These are phyloP conservation scores for Anisodus acutangulus DNA, from an alignment of 257 asterid genomes.

Conservation along the genomic window DNA sequence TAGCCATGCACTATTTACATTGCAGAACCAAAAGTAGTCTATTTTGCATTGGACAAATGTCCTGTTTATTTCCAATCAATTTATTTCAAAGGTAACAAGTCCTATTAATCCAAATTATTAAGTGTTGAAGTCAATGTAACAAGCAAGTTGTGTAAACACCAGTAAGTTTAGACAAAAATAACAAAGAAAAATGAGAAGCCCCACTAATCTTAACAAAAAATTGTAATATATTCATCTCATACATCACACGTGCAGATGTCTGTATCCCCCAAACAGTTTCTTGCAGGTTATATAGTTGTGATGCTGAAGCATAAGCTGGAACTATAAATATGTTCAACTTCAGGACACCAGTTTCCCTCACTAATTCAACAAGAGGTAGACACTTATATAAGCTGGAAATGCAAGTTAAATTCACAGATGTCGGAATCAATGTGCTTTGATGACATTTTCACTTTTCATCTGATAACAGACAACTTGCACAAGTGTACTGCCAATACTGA, in stretches of 20 bases:
- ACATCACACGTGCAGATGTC: background rate
- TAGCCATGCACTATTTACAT: background rate
- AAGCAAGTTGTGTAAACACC: background rate
- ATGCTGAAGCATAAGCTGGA: background rate
- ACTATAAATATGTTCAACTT: background rate
- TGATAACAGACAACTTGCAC: background rate
- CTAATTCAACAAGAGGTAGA: background rate
- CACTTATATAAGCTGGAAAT: background rate
- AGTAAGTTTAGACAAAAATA: background rate
- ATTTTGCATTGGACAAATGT: background rate
- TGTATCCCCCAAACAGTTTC: background rate
- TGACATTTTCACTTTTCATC: background rate
- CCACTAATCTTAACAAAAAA: background rate
- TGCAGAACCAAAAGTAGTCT: background rate
- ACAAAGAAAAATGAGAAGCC: conserved; percentile 8
- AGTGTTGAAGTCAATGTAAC: background rate
- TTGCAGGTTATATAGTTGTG: background rate
- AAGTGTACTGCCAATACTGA: background rate
- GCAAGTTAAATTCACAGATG: conserved; percentile 21
- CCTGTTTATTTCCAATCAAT: background rate
- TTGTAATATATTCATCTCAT: background rate
- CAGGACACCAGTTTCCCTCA: background rate
- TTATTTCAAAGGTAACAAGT: background rate
- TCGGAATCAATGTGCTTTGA: background rate
- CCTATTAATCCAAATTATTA: background rate